A percentile compares a stretch with the other conserved stretches of the same genome.
phyloP scores from a whole-genome alignment of 108 stramenopile species.

The Cylindrotheca closterium region DNA sequence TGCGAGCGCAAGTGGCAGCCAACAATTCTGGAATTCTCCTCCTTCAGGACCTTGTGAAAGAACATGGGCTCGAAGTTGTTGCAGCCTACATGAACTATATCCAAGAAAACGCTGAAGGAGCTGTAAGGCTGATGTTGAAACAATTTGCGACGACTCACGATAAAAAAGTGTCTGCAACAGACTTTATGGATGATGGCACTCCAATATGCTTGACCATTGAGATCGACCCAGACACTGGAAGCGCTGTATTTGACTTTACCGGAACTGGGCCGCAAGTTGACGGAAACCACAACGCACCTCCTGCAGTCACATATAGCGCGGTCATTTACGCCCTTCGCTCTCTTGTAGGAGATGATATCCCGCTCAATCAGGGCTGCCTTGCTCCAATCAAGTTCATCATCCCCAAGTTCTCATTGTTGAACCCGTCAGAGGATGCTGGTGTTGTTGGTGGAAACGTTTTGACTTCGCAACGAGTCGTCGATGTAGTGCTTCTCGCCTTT shows the following conservation, averaged over 20 bases:
- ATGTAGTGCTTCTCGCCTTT: conserved; percentile 97
- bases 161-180: conserved; percentile 69
- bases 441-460: conserved; percentile 99
- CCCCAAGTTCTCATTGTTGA: conserved; percentile 82
- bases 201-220: conserved; percentile 87
- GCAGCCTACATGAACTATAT: conserved; percentile 97
- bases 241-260: conserved; percentile 93
- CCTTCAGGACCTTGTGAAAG: conserved; percentile 76
- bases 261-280: conserved; percentile 96
- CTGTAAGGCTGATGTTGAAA: conserved; percentile 94
- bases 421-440: conserved; percentile 91
- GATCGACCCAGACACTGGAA: conserved; percentile 80
- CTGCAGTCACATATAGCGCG: conserved; percentile 97
- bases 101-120: conserved; percentile 92
- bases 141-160: conserved; percentile 67
- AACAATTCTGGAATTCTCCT: conserved; percentile 93
- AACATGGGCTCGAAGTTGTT: conserved; percentile 87
- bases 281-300: conserved; percentile 97
- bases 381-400: conserved; percentile 92
- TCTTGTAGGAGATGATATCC: conserved; percentile 91
- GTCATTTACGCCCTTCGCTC: conserved; percentile 97
- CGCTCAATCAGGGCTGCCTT: conserved; percentile 98
- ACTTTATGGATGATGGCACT: conserved; percentile 98
- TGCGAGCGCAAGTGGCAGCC: conserved; percentile 98
- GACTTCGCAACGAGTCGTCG: conserved; percentile 96